Percentiles rank a stretch among this genome's conserved stretches.
These are phyloP conservation scores for Boletus barrowsii DNA, from an alignment of 768 basidiomycete species.

Conservation along the genomic window DNA sequence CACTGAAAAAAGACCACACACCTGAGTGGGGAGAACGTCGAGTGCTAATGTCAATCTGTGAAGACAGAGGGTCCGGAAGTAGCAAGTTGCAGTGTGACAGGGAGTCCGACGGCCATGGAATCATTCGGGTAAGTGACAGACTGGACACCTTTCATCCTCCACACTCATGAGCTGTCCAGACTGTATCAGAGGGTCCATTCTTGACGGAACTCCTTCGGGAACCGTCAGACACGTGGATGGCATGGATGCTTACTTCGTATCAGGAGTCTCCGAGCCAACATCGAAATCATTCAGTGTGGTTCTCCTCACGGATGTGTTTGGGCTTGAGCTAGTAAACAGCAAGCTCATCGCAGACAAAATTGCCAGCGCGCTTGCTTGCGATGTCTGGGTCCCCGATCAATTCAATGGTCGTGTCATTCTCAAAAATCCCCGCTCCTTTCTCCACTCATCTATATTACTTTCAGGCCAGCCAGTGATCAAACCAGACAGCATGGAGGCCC, in stretches of 20 bases:
- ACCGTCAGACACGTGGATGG: slow-evolving; percentile 33
- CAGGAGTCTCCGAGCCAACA: slow-evolving; percentile 11
- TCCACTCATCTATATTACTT: not conserved
- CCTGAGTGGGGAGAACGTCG: too few relatives aligned
- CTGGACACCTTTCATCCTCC: too few relatives aligned
- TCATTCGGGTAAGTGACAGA: too few relatives aligned
- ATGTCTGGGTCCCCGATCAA: slow-evolving; percentile 64
- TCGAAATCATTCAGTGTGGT: slow-evolving; percentile 39
- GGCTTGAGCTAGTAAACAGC: slow-evolving; percentile 47
- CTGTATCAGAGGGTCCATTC: slow-evolving; percentile 41
- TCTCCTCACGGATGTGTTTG: slow-evolving; percentile 56
- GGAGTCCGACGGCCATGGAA: too few relatives aligned
- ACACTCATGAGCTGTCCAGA: slow-evolving; percentile 11
- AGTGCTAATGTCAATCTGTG: too few relatives aligned
- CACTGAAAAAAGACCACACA: too few relatives aligned
- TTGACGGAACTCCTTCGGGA: slow-evolving; percentile 48
- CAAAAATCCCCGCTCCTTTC: not conserved
- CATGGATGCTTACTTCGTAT: slow-evolving; percentile 40
- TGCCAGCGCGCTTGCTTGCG: slow-evolving; percentile 46
- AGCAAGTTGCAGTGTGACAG: too few relatives aligned
- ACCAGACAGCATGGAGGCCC: slow-evolving; percentile 25
- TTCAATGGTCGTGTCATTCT: slow-evolving; percentile 44
- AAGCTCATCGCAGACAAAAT: slow-evolving; percentile 58
- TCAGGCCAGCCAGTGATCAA: slow-evolving; percentile 30
- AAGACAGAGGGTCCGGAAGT: too few relatives aligned